Base-by-base conservation (phyloP, 768 basidiomycete species). In the Boletus subparvulus region DNA sequence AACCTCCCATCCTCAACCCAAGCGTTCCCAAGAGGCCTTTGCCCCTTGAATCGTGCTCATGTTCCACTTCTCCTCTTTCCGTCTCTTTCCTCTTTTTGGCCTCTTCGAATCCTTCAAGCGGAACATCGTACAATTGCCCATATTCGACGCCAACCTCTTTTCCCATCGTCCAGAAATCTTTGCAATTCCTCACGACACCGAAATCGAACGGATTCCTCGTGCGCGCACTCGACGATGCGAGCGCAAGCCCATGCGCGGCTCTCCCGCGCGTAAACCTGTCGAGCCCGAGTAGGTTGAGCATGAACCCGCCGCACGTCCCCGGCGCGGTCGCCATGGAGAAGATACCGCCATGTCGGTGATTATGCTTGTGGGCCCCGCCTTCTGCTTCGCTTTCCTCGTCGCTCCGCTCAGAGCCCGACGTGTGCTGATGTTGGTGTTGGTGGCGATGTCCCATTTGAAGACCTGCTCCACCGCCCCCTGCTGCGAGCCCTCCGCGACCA, bases 191-290 rank as follows among this genome's bases (percentile, higher is more conserved):
- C 19, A 82, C 73, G 16, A 88, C 45, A 3, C 95, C 95, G 21
- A 90, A 64, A 73, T 97, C 93, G 70, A 98, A 99, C 40, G 96
- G 97, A 73, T 98, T 98, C 50, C 83, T 80, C 37, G 90, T 87
- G 54, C 82, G 86, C 7, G 84, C 78, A 21, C 61, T 32, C 28
- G 69, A 66, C 30, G 69, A 70, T 1, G 91, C 87, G 26, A 86
- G 78, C 47, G 86, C 83, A 53, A 98, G 85, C 24, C 95, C 94
- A 62, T 91, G 86, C 9, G 89, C 88, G 0, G 94, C 94, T 61
- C 86, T 87, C 24, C 94, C 94, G 52, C 88, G 87, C 39, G 95
- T 97, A 74, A 98, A 98, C 49, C 94, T 77, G 74, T 99, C 97
- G 47, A 99, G 81, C 0, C 97, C 97, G 33, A 97, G 84, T 5